Evolutionary conservation across 805 yeast genomes (phyloP).

Genomic region (Maudiozyma bulderi): DNA sequence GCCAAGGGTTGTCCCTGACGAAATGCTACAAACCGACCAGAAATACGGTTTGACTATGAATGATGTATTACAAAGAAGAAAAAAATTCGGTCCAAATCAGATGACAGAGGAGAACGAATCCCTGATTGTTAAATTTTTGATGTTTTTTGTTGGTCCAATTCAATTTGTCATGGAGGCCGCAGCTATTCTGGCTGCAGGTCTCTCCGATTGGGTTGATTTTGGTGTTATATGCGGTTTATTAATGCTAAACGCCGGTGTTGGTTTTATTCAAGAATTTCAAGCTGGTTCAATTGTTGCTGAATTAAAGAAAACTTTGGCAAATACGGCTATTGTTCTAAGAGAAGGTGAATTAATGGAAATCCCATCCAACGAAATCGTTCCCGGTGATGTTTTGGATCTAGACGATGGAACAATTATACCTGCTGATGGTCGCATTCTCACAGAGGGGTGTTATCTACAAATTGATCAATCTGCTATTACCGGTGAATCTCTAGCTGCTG

Average conservation of each 20-base stretch:
- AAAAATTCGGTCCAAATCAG: slow-evolving; percentile 82
- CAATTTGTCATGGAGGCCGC: slow-evolving; percentile 98
- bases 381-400: slow-evolving; percentile 86
- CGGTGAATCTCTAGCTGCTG: slow-evolving; percentile 95
- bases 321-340: slow-evolving; percentile 77
- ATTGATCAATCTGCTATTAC: slow-evolving; percentile 95
- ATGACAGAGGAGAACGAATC: slow-evolving; percentile 86
- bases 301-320: slow-evolving; percentile 89
- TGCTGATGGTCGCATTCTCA: slow-evolving; percentile 83
- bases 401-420: slow-evolving; percentile 92
- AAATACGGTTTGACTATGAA: slow-evolving; percentile 63
- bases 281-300: slow-evolving; percentile 97
- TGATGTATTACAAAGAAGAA: slow-evolving; percentile 73
- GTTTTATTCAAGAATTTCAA: slow-evolving; percentile 95
- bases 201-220: slow-evolving; percentile 97
- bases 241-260: slow-evolving; percentile 81
- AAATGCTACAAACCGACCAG: slow-evolving; percentile 73
- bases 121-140: slow-evolving; percentile 64
- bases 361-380: slow-evolving; percentile 78
- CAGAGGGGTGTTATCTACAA: slow-evolving; percentile 79
- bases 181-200: slow-evolving; percentile 89
- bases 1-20: slow-evolving; percentile 77
- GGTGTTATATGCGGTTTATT: slow-evolving; percentile 91
- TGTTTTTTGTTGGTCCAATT: slow-evolving; percentile 90
- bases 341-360: slow-evolving; percentile 69